Evolutionary conservation across 192 early-diverging fungal species (phyloP).

Genomic region (Entophlyctis luteolus): DNA sequence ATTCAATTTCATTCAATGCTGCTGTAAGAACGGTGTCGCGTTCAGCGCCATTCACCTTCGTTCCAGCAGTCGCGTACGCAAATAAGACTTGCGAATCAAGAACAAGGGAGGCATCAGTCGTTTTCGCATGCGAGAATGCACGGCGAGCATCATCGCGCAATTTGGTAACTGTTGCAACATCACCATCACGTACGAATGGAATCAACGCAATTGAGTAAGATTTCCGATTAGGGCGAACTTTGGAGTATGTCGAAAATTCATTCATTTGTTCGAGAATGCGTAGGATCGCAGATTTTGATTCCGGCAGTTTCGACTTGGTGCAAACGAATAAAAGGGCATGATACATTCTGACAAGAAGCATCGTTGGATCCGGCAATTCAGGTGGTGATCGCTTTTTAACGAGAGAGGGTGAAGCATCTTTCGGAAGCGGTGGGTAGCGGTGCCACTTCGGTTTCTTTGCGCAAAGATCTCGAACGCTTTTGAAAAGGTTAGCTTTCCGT

Average conservation of each 20-base stretch:
- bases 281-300: background rate
- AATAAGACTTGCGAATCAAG: background rate
- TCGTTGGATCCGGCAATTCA: background rate
- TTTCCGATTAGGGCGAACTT: background rate
- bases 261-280: background rate
- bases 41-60: background rate
- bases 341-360: background rate
- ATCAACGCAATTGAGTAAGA: background rate
- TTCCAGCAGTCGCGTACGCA: background rate
- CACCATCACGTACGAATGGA: background rate
- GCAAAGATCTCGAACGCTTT: background rate
- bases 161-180: background rate
- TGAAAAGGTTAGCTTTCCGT: background rate
- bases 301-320: background rate
- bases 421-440: conserved; percentile 8
- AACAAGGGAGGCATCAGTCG: background rate
- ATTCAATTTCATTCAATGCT: background rate
- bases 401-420: conserved; percentile 6
- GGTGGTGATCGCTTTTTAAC: conserved; percentile 18
- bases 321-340: background rate
- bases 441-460: conserved; percentile 5
- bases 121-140: no score
- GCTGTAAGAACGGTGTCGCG: background rate
- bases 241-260: background rate
- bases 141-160: background rate